Evolutionary conservation across 2,329 filamentous ascomycete species (phyloP).

Genomic region (Xylaria sp.): DNA sequence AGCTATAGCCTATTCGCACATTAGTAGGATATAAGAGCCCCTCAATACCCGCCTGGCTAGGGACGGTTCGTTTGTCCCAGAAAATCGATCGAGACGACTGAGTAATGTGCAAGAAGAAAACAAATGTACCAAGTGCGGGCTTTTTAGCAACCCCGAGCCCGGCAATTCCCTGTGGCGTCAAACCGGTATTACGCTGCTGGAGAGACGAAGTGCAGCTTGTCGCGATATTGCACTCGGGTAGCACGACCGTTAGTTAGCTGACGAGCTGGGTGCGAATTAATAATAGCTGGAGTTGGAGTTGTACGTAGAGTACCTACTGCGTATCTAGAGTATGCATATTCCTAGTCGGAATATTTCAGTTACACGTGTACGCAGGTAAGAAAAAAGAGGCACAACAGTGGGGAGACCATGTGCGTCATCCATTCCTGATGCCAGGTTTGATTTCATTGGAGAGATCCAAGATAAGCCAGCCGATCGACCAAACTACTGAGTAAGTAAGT

Average conservation of each 20-base stretch:
- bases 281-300: too few relatives aligned
- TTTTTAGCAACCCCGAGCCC: not conserved
- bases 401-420: not conserved
- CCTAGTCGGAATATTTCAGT: not conserved
- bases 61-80: not conserved
- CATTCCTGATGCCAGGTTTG: not conserved
- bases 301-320: too few relatives aligned
- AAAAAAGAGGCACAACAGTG: not conserved
- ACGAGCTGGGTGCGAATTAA: not conserved
- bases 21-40: not conserved
- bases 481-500: too few relatives aligned
- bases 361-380: too few relatives aligned
- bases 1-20: not conserved
- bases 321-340: not conserved
- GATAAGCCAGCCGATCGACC: not conserved
- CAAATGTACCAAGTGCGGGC: not conserved
- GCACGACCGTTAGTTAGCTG: not conserved
- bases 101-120: not conserved
- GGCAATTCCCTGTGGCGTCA: too few relatives aligned
- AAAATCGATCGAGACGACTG: slow-evolving; percentile 6
- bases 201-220: not conserved
- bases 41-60: not conserved
- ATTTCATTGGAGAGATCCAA: not conserved
- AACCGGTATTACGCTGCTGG: not conserved
- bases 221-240: not conserved